phyloP scores from a whole-genome alignment of 2,329 filamentous ascomycete genomes.

The Exophiala sp. region DNA sequence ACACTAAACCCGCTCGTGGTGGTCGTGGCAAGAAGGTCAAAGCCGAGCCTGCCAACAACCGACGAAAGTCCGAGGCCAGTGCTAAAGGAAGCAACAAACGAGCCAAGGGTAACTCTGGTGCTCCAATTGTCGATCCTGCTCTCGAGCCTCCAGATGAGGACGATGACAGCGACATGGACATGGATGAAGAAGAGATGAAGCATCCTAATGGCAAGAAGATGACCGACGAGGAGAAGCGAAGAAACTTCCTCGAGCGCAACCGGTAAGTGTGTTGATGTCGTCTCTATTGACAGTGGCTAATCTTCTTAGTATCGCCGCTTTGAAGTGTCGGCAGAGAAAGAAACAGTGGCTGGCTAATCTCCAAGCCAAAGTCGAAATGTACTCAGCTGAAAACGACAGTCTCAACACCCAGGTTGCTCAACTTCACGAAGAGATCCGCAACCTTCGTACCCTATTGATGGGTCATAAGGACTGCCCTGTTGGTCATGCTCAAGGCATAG shows the following conservation, averaged over 20 bases:
- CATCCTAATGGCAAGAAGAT: conserved; percentile 66
- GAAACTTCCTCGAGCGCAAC: conserved; percentile 96
- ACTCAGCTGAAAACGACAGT: conserved; percentile 84
- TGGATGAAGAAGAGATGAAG: conserved; percentile 49
- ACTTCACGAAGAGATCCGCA: conserved; percentile 87
- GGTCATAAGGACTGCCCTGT: conserved; percentile 97
- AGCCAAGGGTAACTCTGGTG: conserved; percentile 57
- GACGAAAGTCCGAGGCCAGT: conserved; percentile 70
- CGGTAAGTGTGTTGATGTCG: conserved; percentile 58
- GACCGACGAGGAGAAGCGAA: conserved; percentile 97
- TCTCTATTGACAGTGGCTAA: conserved; percentile 28
- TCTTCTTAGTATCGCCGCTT: conserved; percentile 72
- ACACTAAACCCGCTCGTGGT: conserved; percentile 61
- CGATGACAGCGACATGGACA: conserved; percentile 56
- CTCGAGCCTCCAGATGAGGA: conserved; percentile 51
- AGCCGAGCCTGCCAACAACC: conserved; percentile 55
- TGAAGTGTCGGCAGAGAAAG: conserved; percentile 96
- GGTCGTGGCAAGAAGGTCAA: conserved; percentile 63
- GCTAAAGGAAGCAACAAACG: conserved; percentile 72
- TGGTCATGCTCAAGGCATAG: conserved; percentile 71
- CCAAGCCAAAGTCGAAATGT: conserved; percentile 91
- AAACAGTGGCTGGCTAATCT: conserved; percentile 98
- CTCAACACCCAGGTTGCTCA: conserved; percentile 79
- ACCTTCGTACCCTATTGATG: conserved; percentile 84
- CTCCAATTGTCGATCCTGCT: conserved; percentile 37